Base-by-base conservation (phyloP, 441 rosid species). In the Rhodomyrtus psidioides region DNA sequence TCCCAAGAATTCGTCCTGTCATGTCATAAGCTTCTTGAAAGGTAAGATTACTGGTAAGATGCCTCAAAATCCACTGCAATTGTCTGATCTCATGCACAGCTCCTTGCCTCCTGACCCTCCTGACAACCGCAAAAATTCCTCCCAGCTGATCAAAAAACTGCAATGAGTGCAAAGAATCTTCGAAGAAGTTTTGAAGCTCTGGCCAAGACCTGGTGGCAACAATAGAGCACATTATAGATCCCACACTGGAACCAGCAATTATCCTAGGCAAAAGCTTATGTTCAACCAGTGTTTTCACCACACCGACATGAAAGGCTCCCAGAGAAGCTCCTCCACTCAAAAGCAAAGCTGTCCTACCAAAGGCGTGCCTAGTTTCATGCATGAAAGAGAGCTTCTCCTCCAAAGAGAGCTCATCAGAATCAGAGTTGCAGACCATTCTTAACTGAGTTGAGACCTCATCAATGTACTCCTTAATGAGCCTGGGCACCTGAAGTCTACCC, bases 171-270 rank as follows among this genome's bases (percentile, higher is more conserved):
- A 93, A 91, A 65, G 96, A 91, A 91, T 94, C 97, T 87, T 97
- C 98, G 23, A 96, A 97, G 90, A 97, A 95, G 54, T 93, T 91
- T 84, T 96, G 99, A 85, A 97, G 89, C 92, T 96, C 99, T 0
- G 98, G 99, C 99, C 99, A 97, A 59, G 99, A 96, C 83, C 95
- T 91, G n/a, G 99, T 94, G 62, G 95, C 99, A 23, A 96, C 96
- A 90, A 94, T 79, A 3, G 99, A 83, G 89, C 99, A 97, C 90
- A 97, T 92, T 17, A 97, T 92, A 76, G 99, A 96, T 82, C 99
- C 99, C 46, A 97, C 99, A 51, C 98, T 96, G 83, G 99, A 94
- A 57, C 99, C 99, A 55, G 99, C 95, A 51, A 96, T 94, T 83
- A 97, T 94, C 84, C 98, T 92, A 56, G 99, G 99, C 81, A 97